Evolutionary conservation across 1,139 yeast genomes (phyloP).

Genomic region (Candida sp.): DNA sequence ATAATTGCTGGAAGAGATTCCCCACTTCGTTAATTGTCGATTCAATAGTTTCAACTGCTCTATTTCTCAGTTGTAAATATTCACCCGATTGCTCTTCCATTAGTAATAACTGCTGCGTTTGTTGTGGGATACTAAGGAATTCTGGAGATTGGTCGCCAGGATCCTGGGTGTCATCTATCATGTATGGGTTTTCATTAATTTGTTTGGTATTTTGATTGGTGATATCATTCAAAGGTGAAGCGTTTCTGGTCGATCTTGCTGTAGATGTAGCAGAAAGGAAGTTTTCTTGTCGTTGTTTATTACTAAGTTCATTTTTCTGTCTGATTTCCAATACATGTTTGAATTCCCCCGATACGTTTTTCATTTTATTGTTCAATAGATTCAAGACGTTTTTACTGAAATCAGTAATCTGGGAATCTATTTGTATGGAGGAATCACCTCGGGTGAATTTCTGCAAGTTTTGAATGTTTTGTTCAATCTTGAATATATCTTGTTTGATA

Average conservation of each 20-base stretch:
- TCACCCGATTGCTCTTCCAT: constrained; percentile 73
- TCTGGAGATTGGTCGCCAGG: constrained; percentile 19
- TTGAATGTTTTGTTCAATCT: constrained; percentile 75
- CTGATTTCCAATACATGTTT: constrained; percentile 84
- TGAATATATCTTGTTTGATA: constrained; percentile 88
- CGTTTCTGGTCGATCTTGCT: constrained; percentile 20
- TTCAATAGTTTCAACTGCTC: constrained; percentile 95
- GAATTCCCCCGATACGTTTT: constrained; percentile 90
- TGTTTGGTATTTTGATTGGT: constrained; percentile 9
- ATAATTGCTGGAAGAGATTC: constrained; percentile 87
- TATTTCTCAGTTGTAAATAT: constrained; percentile 78
- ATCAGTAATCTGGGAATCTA: constrained; percentile 59
- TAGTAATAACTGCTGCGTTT: constrained; percentile 69
- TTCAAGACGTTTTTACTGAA: constrained; percentile 88
- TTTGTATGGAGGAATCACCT: constrained; percentile 43
- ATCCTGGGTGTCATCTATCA: constrained; percentile 17
- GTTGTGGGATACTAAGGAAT: constrained; percentile 62
- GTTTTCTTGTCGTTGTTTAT: constrained; percentile 81
- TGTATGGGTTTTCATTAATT: constrained; percentile 43
- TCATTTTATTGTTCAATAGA: constrained; percentile 81
- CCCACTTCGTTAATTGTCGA: constrained; percentile 97
- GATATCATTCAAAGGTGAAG: constrained; percentile 18
- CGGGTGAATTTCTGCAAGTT: constrained; percentile 55
- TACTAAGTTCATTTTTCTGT: constrained; percentile 79
- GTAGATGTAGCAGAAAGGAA: constrained; percentile 55